A percentile compares a stretch with the other conserved stretches of the same genome.
phyloP scores from a whole-genome alignment of 2,329 filamentous ascomycete genomes.

The Sporothrix protearum region DNA sequence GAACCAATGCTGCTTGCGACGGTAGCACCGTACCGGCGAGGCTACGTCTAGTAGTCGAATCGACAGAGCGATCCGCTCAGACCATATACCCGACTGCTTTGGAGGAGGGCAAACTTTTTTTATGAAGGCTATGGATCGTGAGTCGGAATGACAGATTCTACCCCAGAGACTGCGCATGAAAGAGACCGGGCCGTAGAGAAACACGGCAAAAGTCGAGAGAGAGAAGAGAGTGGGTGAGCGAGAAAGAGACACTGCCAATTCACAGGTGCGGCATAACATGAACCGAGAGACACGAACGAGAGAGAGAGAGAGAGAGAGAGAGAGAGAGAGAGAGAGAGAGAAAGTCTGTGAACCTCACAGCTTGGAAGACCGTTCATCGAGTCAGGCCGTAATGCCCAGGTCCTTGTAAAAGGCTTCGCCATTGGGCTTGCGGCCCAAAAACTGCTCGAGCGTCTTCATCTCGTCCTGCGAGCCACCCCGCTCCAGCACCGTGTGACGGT shows the following conservation, averaged over 20 bases:
- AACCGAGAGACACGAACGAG: too few species aligned
- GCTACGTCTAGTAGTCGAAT: neutral
- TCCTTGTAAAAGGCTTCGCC: conserved; percentile 78
- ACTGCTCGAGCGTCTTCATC: conserved; percentile 75
- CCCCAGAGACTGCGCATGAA: neutral
- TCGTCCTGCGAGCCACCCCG: conserved; percentile 75
- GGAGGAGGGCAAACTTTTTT: neutral
- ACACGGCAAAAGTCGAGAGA: neutral
- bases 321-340: too few species aligned
- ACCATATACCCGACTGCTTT: neutral
- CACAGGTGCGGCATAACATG: too few species aligned
- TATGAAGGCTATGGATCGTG: neutral
- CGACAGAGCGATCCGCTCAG: neutral
- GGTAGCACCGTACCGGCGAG: neutral
- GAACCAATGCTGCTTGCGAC: neutral
- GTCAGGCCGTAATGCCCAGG: conserved; percentile 50
- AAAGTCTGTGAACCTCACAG: neutral
- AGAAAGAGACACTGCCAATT: too few species aligned
- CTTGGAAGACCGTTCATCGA: conserved; percentile 15
- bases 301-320: too few species aligned
- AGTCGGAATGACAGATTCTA: neutral
- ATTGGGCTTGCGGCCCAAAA: conserved; percentile 71
- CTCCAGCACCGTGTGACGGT: conserved; percentile 74
- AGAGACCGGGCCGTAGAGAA: neutral
- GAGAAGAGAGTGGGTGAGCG: too few species aligned